Evolutionary conservation across 768 basidiomycete species (phyloP), one percentile per base, ranked within the genome.

Genomic region (Kwoniella sp.): DNA sequence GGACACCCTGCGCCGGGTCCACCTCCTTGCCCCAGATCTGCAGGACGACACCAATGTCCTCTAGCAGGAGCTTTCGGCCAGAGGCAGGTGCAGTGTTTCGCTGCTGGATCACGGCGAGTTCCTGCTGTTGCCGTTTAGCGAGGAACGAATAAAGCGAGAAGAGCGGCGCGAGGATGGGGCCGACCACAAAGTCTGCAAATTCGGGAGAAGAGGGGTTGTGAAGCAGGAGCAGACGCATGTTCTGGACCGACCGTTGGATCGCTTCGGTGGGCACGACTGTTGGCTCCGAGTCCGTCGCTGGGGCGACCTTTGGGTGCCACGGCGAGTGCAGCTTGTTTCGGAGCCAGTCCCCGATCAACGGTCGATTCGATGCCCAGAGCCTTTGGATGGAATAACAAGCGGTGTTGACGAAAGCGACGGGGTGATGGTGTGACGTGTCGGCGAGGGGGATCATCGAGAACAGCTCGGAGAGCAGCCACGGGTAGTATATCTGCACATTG

Each of bases 201-300:
- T 75, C 70, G 0, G 88, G 86, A 3, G 87, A 85, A 5, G 89
- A 88, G 57, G 92, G 88, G 5, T 84, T 82, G 59, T 90, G 87
- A 5, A 59, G 11, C 14, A 42, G 29, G 23, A 92, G 75, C 0
- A 77, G 76, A 44, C 79, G 76, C 17, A 89, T 70, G 4, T 60
- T 25, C 0, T 60, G 50, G 3, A 67, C 46, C 2, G 56, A 52
- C 20, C 45, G 42, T 43, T 60, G 56, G 11, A 56, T 53, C 5
- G 46, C 50, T 23, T 54, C 43, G 66, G 25, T 73, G 0, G 78
- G 66, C 7, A 81, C 74, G 5, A 83, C 63, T 11, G 80, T 72
- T 9, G 45, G 37, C 20, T 34, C 41, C 6, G 17, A 9, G 19
- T 23, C 27, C 2, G 29, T 25, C 8, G 28, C 33, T 10, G 53